These are phyloP conservation scores for Clavispora carvajalis DNA, from an alignment of 805 yeast genomes.

Conservation along the genomic window DNA sequence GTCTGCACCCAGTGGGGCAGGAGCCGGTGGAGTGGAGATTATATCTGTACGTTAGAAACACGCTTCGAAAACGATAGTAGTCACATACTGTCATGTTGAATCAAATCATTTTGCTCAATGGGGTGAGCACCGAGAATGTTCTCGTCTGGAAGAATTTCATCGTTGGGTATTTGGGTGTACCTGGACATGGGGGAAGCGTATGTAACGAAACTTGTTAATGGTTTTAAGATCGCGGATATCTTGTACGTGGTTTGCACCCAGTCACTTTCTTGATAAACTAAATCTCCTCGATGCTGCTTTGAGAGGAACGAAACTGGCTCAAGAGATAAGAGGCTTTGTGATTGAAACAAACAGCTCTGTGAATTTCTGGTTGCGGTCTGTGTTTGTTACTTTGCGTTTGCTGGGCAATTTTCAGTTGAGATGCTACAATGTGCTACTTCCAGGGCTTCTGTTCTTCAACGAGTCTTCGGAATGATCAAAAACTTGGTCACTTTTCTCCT, in stretches of 20 bases:
- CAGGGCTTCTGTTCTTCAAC: not conserved
- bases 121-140: not conserved
- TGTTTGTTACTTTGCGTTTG: no score
- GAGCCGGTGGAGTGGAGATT: not conserved
- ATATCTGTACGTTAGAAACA: conserved; percentile 2
- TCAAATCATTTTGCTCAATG: conserved; percentile 15
- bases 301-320: no score
- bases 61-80: not conserved
- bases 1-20: not conserved
- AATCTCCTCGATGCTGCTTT: no score
- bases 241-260: not conserved
- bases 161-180: not conserved
- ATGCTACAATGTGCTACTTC: not conserved
- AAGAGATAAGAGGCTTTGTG: no score
- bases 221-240: not conserved
- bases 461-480: no score
- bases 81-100: conserved; percentile 19
- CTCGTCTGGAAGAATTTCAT: not conserved
- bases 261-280: no score
- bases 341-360: no score
- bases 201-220: not conserved
- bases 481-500: no score
- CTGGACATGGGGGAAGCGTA: conserved; percentile 1
- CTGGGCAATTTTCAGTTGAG: no score
- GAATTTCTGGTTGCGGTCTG: no score